Conservation (phyloP, 2,329 filamentous ascomycete genomes). For the Exophiala xenobiotica region DNA sequence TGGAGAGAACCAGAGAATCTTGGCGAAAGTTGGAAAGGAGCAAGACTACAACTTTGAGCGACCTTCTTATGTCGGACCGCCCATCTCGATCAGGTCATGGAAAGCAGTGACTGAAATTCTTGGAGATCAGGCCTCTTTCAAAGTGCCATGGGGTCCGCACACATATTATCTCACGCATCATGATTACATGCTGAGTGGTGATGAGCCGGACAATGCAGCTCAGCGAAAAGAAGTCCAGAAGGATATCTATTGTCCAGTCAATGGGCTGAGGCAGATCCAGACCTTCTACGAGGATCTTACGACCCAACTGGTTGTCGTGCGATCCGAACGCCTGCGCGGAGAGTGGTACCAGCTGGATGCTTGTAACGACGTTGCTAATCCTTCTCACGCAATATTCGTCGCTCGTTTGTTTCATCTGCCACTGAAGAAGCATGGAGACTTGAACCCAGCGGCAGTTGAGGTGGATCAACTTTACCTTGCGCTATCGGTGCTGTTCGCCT, state of each 20-base stretch:
- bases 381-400: conserved; percentile 34
- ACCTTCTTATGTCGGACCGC: conserved; percentile 36
- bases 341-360: conserved; percentile 36
- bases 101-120: conserved; percentile 46
- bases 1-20: conserved; percentile 46
- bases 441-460: conserved; percentile 27
- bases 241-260: conserved; percentile 42
- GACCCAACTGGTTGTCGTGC: conserved; percentile 33
- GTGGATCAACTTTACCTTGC: conserved; percentile 32
- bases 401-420: conserved; percentile 34
- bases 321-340: conserved; percentile 34
- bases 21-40: conserved; percentile 41
- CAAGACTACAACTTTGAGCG: conserved; percentile 43
- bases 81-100: conserved; percentile 47
- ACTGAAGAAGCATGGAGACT: conserved; percentile 27
- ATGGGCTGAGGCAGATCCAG: conserved; percentile 47
- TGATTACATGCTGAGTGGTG: conserved; percentile 51
- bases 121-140: conserved; percentile 44
- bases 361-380: conserved; percentile 33
- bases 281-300: conserved; percentile 52
- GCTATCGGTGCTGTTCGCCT: conserved; percentile 32
- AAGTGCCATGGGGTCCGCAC: conserved; percentile 44
- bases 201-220: conserved; percentile 41
- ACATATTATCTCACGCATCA: conserved; percentile 40
- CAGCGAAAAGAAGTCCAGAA: conserved; percentile 44